Base-by-base conservation (phyloP, 2,329 filamentous ascomycete genomes). In the Colletotrichum eremochloae region DNA sequence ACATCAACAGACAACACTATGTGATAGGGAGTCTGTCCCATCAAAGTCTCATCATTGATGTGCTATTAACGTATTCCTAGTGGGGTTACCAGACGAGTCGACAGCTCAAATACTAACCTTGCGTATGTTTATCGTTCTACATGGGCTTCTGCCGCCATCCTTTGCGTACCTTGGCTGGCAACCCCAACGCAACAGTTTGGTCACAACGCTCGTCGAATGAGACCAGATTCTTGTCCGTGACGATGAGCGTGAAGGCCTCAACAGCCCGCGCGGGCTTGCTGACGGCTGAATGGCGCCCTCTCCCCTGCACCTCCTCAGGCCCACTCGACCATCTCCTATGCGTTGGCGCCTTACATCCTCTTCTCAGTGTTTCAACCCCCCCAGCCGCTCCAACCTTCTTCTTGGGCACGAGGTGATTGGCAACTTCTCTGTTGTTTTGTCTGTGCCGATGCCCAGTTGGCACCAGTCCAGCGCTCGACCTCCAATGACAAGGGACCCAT, bases 341-440 rank as follows among this genome's bases (percentile, higher is more conserved):
- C 64, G 60, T 71, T 71, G 69, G 65, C 69, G 69, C 69, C 69
- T 68, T 71, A 71, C 65, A 40, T 57, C 20, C 29, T 62, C 53
- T 20, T 46, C 52, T 29, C 44, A 58, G 44, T 63, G 58, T 36
- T 50, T 44, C 36, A 62, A 38, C 57, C 57, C 42, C n/a, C 50
- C 56, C 33, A 68, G 52, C 57, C 42, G 64, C 18, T 44, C 64
- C 42, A 67, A 57, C 46, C 18, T 57, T 52, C 40, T 14, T n/a
- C 33, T 67, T n/a, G 24, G 14, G 40, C 57, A 36, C 14, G 36
- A 44, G 50, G 38, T 68, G 68, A 68, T 71, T 68, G 64, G 68
- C 50, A 63, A 68, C 12, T 3, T 20, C 42, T 46, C 36, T 29
- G 29, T 71, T 44, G n/a, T 31, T 63, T 63, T 44, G 20, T n/a